Percentiles rank a stretch among this genome's conserved stretches.
phyloP scores from a whole-genome alignment of 257 asterid genomes.

The Euphrasia confusa region DNA sequence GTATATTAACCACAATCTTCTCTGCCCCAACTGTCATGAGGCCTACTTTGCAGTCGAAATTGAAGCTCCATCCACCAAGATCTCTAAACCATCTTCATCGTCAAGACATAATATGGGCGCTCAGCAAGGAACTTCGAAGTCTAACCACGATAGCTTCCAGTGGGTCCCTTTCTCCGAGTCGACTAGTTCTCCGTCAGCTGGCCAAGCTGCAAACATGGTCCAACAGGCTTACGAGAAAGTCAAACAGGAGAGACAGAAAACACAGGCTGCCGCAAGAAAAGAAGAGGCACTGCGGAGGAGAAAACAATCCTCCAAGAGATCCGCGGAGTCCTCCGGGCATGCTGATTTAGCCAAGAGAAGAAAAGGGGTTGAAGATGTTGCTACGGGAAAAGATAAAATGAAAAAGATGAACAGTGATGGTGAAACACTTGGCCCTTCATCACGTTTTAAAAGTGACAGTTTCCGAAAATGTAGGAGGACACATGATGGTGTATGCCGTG shows the following conservation, averaged over 20 bases:
- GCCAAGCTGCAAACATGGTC: slow-evolving; percentile 69
- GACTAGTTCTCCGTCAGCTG: slow-evolving; percentile 45
- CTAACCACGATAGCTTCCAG: slow-evolving; percentile 34
- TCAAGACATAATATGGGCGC: slow-evolving; percentile 17
- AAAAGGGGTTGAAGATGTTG: slow-evolving; percentile 40
- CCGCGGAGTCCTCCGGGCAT: slow-evolving; percentile 30
- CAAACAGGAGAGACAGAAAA: slow-evolving; percentile 63
- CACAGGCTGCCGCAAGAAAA: slow-evolving; percentile 56
- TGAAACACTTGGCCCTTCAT: slow-evolving; percentile 17
- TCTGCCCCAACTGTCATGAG: slow-evolving; percentile 76
- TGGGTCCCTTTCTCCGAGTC: slow-evolving; percentile 70
- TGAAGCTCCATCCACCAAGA: slow-evolving; percentile 45
- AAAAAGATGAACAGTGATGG: slow-evolving; percentile 29
- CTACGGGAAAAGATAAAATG: slow-evolving; percentile 27
- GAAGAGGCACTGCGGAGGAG: slow-evolving; percentile 47
- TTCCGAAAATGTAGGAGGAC: slow-evolving; percentile 24
- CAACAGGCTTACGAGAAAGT: slow-evolving; percentile 73
- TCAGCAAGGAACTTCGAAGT: slow-evolving; percentile 14
- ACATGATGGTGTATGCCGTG: slow-evolving; percentile 19
- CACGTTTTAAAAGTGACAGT: slow-evolving; percentile 25
- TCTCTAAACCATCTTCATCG: slow-evolving; percentile 31
- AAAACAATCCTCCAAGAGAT: slow-evolving; percentile 42
- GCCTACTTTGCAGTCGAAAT: slow-evolving; percentile 71
- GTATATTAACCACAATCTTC: slow-evolving; percentile 69
- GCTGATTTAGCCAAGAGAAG: slow-evolving; percentile 51